Percentiles rank a stretch among this genome's conserved stretches.
Evolutionary conservation across 2,329 filamentous ascomycete genomes (phyloP).

Genomic region (Exophiala oligosperma): DNA sequence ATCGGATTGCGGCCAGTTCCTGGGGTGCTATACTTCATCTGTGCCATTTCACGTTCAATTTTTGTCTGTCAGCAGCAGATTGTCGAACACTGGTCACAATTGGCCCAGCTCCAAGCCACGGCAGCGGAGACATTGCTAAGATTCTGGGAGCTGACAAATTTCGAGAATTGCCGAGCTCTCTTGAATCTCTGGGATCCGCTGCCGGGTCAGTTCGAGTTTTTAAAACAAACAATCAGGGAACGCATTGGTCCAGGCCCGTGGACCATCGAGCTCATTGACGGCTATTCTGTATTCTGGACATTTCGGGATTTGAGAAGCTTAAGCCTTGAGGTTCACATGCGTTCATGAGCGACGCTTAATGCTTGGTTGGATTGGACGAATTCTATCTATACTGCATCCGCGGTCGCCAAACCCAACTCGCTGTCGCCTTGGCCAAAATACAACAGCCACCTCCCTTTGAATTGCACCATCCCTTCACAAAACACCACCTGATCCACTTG

Average conservation of each 20-base stretch:
- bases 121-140: too few relatives aligned
- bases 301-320: constrained; percentile 1
- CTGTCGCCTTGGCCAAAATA: constrained; percentile 6
- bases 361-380: too few relatives aligned
- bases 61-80: too few relatives aligned
- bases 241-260: background rate
- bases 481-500: constrained; percentile 37
- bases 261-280: constrained; percentile 1
- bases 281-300: constrained; percentile 1
- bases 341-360: background rate
- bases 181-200: too few relatives aligned
- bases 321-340: background rate
- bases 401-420: background rate
- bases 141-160: too few relatives aligned
- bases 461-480: constrained; percentile 37
- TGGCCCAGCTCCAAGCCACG: too few relatives aligned
- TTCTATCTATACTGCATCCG: background rate
- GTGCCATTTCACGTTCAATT: too few relatives aligned
- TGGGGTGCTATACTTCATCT: too few relatives aligned
- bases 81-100: too few relatives aligned
- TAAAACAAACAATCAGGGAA: background rate
- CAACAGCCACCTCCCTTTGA: constrained; percentile 35
- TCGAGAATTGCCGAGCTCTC: too few relatives aligned
- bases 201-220: background rate
- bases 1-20: too few relatives aligned